phyloP scores from a whole-genome alignment of 345 rosid species.

The Trapa incisa region DNA sequence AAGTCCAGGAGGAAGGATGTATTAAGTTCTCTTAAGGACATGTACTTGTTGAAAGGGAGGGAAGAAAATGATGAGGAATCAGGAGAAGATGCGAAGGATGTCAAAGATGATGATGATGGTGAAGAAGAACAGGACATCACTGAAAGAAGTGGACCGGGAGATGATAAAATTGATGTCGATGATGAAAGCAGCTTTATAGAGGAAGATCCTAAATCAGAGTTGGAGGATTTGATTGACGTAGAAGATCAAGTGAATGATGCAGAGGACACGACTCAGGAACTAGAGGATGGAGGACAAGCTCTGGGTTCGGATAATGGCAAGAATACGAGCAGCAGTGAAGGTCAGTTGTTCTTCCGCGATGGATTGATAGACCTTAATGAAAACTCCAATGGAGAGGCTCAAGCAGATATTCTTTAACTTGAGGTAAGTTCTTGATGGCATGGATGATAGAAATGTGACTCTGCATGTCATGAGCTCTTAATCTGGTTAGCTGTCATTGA shows the following conservation, averaged over 20 bases:
- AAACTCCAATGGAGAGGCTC: neutral
- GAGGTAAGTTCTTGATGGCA: neutral
- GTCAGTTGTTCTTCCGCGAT: neutral
- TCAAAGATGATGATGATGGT: conserved; percentile 17
- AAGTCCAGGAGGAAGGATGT: conserved; percentile 49
- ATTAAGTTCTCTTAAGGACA: conserved; percentile 11
- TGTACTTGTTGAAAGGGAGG: conserved; percentile 2
- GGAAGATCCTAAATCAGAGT: conserved; percentile 33
- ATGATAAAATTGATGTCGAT: conserved; percentile 35
- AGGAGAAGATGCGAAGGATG: conserved; percentile 21
- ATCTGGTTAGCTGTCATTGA: neutral
- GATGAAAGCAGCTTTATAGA: conserved; percentile 35
- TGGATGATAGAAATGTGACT: neutral
- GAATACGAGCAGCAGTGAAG: neutral
- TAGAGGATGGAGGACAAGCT: neutral
- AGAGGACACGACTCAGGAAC: neutral
- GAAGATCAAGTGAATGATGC: conserved; percentile 26
- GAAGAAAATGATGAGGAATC: conserved; percentile 15
- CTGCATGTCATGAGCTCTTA: neutral
- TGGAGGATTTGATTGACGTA: conserved; percentile 50
- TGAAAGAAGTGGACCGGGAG: conserved; percentile 32
- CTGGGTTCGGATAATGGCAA: neutral
- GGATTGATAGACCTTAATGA: neutral
- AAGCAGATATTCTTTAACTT: neutral
- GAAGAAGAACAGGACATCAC: conserved; percentile 12